These are phyloP conservation scores for Mucor indicus DNA, from an alignment of 371 early-diverging fungal species.

Conservation along the genomic window DNA sequence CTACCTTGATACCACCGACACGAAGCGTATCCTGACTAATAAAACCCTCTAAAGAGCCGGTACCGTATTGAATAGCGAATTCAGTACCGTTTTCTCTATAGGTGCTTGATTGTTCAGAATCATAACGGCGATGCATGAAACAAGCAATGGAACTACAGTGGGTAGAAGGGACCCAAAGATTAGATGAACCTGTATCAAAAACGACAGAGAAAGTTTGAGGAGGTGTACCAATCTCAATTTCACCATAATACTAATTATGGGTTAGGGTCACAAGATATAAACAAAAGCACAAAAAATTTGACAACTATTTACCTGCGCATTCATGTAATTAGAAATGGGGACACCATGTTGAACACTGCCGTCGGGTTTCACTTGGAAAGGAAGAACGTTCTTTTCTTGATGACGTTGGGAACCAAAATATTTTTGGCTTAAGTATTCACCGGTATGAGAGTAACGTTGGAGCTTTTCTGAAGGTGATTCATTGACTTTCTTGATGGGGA, in stretches of 20 bases:
- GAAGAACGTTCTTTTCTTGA: constrained; percentile 12
- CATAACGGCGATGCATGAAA: constrained; percentile 82
- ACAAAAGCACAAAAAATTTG: not conserved
- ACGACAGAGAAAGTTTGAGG: constrained; percentile 88
- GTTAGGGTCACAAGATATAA: constrained; percentile 1
- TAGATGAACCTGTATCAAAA: constrained; percentile 92
- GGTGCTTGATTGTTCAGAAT: constrained; percentile 65
- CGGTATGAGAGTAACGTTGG: constrained; percentile 59
- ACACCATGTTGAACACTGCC: constrained; percentile 68
- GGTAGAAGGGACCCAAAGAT: constrained; percentile 93
- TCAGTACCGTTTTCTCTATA: constrained; percentile 83
- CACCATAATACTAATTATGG: constrained; percentile 74
- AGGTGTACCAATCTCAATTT: constrained; percentile 82
- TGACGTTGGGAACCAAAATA: constrained; percentile 58
- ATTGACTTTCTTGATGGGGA: constrained; percentile 67
- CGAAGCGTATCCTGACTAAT: constrained; percentile 53
- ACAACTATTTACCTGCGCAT: constrained; percentile 69
- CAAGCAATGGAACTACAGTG: constrained; percentile 91
- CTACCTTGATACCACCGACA: constrained; percentile 65
- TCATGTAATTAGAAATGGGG: constrained; percentile 88
- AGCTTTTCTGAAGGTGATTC: constrained; percentile 63
- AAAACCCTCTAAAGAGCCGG: constrained; percentile 88
- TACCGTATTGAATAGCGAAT: constrained; percentile 87
- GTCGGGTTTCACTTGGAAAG: constrained; percentile 44
- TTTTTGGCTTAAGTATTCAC: constrained; percentile 68